These are phyloP conservation scores for Candida maris DNA, from an alignment of 805 yeast genomes.

Conservation along the genomic window DNA sequence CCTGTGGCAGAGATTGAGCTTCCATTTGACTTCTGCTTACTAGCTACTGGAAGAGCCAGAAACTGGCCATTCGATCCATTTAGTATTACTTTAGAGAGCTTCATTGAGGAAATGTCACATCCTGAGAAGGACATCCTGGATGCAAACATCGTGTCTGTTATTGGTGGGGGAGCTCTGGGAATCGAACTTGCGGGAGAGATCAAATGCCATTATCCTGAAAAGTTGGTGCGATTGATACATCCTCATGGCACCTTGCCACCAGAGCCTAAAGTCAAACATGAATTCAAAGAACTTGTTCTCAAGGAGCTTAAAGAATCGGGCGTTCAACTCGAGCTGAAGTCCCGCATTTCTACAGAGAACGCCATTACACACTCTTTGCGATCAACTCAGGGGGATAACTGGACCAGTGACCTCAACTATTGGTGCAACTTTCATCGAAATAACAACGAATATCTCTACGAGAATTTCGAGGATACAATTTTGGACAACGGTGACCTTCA, in stretches of 20 bases:
- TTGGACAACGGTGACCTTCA: constrained; percentile 10
- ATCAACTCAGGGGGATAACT: constrained; percentile 8
- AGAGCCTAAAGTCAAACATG: constrained; percentile 17
- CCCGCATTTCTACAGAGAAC: constrained; percentile 10
- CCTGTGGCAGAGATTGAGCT: constrained; percentile 10
- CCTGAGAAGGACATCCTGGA: constrained; percentile 30
- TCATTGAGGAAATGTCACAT: constrained; percentile 40
- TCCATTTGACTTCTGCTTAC: constrained; percentile 44
- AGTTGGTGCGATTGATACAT: constrained; percentile 37
- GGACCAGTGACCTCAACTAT: constrained; percentile 9
- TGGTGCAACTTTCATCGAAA: constrained; percentile 16
- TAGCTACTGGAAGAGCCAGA: constrained; percentile 49
- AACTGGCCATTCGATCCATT: constrained; percentile 53
- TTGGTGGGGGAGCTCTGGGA: constrained; percentile 54
- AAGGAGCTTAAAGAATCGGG: constrained; percentile 5
- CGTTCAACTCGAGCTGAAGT: constrained; percentile 10
- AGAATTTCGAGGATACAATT: constrained; percentile 7
- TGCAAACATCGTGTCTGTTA: constrained; percentile 39
- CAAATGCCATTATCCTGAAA: constrained; percentile 35
- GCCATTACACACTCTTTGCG: constrained; percentile 2
- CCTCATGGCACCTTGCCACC: constrained; percentile 42
- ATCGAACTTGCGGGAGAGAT: constrained; percentile 50
- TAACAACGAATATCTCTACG: constrained; percentile 9
- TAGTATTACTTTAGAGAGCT: constrained; percentile 36
- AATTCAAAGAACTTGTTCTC: constrained; percentile 7